Base-by-base conservation (phyloP, 106 monocot species). In the Dendrobium huoshanense region DNA sequence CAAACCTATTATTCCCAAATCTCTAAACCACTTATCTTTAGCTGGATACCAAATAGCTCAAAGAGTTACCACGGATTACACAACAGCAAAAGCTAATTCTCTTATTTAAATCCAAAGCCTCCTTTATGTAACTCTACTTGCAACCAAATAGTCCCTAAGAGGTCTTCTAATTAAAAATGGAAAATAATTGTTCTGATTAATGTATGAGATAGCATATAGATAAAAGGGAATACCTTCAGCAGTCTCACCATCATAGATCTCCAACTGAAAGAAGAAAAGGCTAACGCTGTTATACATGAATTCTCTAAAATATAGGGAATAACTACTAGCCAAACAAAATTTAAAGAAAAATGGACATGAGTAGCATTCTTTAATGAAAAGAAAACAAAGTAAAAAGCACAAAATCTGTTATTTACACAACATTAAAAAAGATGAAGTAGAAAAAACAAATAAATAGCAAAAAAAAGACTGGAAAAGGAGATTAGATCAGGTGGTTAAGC, bases 241-340 rank as follows among this genome's bases (percentile, higher is more conserved):
- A 81, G 77, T 41, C 43, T 75, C 86, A 15, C 90, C 94, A 43
- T 90, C 90, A 80, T 87, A 92, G 73, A 96, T 70, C 64, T 92
- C 96, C 79, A 96, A 87, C 96, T 96, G 90, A 37, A 77, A 82
- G 82, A 49, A 41, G 29, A 31, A 70, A 70, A 70, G 15, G 51
- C 33, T 37, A 29, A 70, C 15, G 37, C 31, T 7, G 29, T 7
- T n/a, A 81, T 55, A 3, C 7, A 22, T 22, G 15, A 70, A 70
- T 65, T 65, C 5, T 65, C 64, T 24, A 22, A 7, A 25, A 65
- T 65, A 10, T 65, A 65, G 25, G 22, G 22, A 65, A 10, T 25
- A 25, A 25, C 24, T 65, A 65, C 9, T 9, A 65, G 24, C 25
- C 22, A 65, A 65, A 65, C 64, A 67, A 67, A 67, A 25, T 24